phyloP scores from a whole-genome alignment of 306 rosid species.

The Casuarina cunninghamiana region DNA sequence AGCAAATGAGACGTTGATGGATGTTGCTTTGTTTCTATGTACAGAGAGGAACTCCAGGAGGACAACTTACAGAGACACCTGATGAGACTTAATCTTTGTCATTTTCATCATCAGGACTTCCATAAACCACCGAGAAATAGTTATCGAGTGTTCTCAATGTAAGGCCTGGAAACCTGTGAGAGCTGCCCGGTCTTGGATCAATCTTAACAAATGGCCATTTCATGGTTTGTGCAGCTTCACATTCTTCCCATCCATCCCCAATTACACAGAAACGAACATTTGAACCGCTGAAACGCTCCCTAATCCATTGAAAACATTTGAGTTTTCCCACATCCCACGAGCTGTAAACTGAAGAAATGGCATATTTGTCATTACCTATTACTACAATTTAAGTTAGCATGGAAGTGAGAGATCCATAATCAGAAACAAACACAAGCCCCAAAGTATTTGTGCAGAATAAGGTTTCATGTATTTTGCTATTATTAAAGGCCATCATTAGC shows the following conservation, averaged over 20 bases:
- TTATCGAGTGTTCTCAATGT: constrained; percentile 59
- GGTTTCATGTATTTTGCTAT: not conserved
- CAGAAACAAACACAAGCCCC: not conserved
- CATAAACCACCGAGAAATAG: constrained; percentile 82
- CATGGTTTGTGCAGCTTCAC: constrained; percentile 80
- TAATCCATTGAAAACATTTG: constrained; percentile 80
- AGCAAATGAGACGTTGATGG: constrained; percentile 4
- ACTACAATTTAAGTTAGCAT: not conserved
- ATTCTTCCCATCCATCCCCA: constrained; percentile 97
- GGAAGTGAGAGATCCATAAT: not conserved
- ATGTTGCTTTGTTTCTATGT: constrained; percentile 18
- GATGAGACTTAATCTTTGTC: constrained; percentile 42
- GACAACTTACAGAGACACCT: constrained; percentile 20
- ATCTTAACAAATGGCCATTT: constrained; percentile 86
- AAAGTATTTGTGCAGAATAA: not conserved
- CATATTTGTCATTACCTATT: constrained; percentile 9
- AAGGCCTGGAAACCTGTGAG: constrained; percentile 93
- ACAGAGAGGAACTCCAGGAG: constrained; percentile 31
- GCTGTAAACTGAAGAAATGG: constrained; percentile 69
- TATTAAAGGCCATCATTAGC: not conserved
- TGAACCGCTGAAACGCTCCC: constrained; percentile 65
- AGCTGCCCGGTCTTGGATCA: constrained; percentile 63
- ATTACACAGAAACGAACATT: constrained; percentile 76
- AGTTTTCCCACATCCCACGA: constrained; percentile 85
- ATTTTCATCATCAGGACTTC: constrained; percentile 42